Percentiles rank a stretch among this genome's conserved stretches.
These are phyloP conservation scores for Yamadazyma conglobata DNA, from an alignment of 1,139 yeast species.

Conservation along the genomic window DNA sequence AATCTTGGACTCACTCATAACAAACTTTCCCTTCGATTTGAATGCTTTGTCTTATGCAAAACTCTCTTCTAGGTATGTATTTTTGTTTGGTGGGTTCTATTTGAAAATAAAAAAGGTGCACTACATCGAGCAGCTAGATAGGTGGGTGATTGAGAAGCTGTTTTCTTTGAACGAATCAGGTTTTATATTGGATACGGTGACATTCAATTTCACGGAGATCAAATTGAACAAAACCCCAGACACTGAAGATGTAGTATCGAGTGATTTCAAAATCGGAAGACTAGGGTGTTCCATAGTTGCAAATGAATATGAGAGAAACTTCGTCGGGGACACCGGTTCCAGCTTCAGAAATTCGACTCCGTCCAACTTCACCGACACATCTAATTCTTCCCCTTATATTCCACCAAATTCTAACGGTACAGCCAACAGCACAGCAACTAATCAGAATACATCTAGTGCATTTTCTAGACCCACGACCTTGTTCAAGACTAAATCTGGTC, in stretches of 20 bases:
- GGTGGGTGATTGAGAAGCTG: conserved; percentile 38
- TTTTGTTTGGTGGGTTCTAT: conserved; percentile 43
- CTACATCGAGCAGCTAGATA: conserved; percentile 22
- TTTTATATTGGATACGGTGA: conserved; percentile 32
- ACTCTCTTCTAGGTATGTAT: conserved; percentile 35
- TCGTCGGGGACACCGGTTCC: conserved; percentile 10
- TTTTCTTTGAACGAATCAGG: conserved; percentile 34
- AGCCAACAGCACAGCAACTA: neutral
- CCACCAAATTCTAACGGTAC: conserved; percentile 7
- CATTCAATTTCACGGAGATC: conserved; percentile 31
- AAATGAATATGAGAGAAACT: conserved; percentile 15
- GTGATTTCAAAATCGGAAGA: conserved; percentile 19
- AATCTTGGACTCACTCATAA: conserved; percentile 22
- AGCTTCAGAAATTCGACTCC: conserved; percentile 15
- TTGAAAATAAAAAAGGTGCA: conserved; percentile 22
- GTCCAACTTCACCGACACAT: conserved; percentile 11
- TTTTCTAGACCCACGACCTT: too few species aligned
- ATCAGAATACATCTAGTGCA: conserved; percentile 5
- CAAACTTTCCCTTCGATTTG: conserved; percentile 27
- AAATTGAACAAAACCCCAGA: conserved; percentile 18
- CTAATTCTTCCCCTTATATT: conserved; percentile 15
- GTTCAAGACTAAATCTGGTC: conserved; percentile 8
- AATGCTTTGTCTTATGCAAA: conserved; percentile 27
- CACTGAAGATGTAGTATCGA: conserved; percentile 8
- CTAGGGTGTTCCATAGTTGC: conserved; percentile 24